Base-by-base conservation (phyloP, 2,329 filamentous ascomycete species). In the Paraphaeosphaeria sporulosa region DNA sequence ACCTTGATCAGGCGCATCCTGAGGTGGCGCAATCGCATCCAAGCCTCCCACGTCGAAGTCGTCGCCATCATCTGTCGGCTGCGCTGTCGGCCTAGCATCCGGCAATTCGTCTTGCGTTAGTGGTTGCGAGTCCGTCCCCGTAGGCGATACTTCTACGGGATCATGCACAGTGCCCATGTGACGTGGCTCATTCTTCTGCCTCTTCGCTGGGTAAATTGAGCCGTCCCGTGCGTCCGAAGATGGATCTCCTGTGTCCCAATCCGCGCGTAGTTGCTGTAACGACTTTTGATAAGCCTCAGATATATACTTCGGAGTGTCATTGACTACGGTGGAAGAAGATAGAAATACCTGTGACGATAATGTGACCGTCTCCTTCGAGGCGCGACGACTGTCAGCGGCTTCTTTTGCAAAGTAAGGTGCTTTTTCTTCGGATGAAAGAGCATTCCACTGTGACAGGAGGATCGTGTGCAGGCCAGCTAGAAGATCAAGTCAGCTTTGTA, bases 261-360 rank as follows among this genome's bases (percentile, higher is more conserved):
- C 27, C 6, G 59, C 65, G 2, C 63, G 64, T 30, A 66, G 60
- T 19, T 72, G 70, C 46, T 72, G 73, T 23, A 64, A 44, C 7
- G 54, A 60, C 34, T 67, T 67, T 6, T 68, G 59, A 32, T 67
- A 65, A n/a, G 66, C 57, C 15, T 73, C 57, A 49, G 58, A 53
- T 25, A 72, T 64, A 36, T 69, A 64, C 21, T 60, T 61, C 5
- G 72, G 71, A n/a, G 72, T 72, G 53, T 69, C 63, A 23, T 69
- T 64, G 34, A 60, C 61, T 2, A 60, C 66, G 3, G 71, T 73
- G 17, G 69, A 69, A 25, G 68, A 71, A 34, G 70, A 71, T 48
- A 58, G 44, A 40, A 36, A 38, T 56, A 62, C 53, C 42, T 58
- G 36, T 6, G 58, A 46, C 21, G 49, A 51, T 38, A 56, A n/a